phyloP scores from a whole-genome alignment of 192 early-diverging fungal species.

The Backusella morwellensis region DNA sequence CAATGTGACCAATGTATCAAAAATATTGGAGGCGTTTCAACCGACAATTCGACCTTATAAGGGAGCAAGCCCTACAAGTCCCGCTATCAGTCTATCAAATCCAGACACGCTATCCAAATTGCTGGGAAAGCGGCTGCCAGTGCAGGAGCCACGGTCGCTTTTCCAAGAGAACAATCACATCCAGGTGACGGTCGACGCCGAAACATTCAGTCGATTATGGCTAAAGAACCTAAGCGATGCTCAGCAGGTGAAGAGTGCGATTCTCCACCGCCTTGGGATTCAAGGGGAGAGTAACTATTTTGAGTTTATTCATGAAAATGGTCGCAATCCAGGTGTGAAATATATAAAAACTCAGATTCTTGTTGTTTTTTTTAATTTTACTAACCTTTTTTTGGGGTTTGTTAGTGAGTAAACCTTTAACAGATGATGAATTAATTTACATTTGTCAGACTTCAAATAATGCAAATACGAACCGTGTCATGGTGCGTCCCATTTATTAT shows the following conservation, averaged over 20 bases:
- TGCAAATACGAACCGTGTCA: slow-evolving; percentile 12
- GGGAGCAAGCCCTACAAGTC: not conserved
- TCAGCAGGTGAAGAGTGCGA: slow-evolving; percentile 3
- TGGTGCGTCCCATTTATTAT: slow-evolving; percentile 9
- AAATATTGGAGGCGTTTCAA: slow-evolving; percentile 16
- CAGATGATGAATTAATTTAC: slow-evolving; percentile 18
- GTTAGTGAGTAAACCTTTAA: slow-evolving; percentile 14
- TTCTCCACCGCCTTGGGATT: not conserved
- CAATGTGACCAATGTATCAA: slow-evolving; percentile 8
- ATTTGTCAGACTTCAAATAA: slow-evolving; percentile 27
- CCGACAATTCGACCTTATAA: not conserved
- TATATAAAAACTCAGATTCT: not conserved
- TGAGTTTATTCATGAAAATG: slow-evolving; percentile 13
- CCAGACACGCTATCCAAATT: not conserved
- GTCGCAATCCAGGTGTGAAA: not conserved
- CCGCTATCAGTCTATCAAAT: not conserved
- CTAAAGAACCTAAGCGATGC: not conserved
- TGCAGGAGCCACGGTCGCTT: not conserved
- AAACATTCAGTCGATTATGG: slow-evolving; percentile 14
- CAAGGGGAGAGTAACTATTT: slow-evolving; percentile 1
- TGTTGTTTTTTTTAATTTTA: not conserved
- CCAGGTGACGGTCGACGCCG: slow-evolving; percentile 18
- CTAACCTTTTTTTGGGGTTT: not conserved
- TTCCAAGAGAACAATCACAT: not conserved
- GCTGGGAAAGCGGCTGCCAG: not conserved